Base-by-base conservation (phyloP, 768 basidiomycete species). In the Xerocomellus chrysenteron region DNA sequence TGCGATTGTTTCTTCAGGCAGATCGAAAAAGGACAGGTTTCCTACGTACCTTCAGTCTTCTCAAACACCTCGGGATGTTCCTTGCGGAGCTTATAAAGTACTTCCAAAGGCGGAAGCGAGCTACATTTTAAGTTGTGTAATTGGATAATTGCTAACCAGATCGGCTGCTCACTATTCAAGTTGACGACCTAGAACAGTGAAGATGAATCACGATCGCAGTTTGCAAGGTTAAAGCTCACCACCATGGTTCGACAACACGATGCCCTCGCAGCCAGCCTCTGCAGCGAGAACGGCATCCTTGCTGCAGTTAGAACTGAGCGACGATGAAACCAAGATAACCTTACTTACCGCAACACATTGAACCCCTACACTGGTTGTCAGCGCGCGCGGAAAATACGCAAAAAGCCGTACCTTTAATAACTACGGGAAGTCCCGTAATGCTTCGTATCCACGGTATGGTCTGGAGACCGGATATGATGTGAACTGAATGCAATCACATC, bases 171-270 rank as follows among this genome's bases (percentile, higher is more conserved):
- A 90, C 88, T 83, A 91, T 52, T 94, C 91, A 50, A 94, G 74
- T 70, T 94, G 91, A 28, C 93, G 82, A 41, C 88, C 88, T 63
- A 47, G 41, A 33, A 52, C 14, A 41, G 11, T 26, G 32, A 49
- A 35, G n/a, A 52, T 59, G 24, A 60, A 51, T 39, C 42, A 36
- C 12, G 7, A 49, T 37, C 21, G 19, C 14, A 30, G 24, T 45
- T 41, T 43, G 6, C 32, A 16, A 47, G 45, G 9, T 26, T 43
- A 16, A 41, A 43, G 16, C 73, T 61, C 64, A 81, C 92, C 95
- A 53, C 95, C 95, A 63, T 98, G 95, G 62, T 98, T 98, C 1
- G 89, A 92, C 10, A 98, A 74, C 54, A 95, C 78, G 58, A 98
- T 92, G 5, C 90, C 95, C 54, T 95, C 87, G 17, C 91, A 87